Evolutionary conservation across 2,329 filamentous ascomycete genomes (phyloP), one percentile per base, ranked within the genome.

Genomic region (Blastomyces percursus): DNA sequence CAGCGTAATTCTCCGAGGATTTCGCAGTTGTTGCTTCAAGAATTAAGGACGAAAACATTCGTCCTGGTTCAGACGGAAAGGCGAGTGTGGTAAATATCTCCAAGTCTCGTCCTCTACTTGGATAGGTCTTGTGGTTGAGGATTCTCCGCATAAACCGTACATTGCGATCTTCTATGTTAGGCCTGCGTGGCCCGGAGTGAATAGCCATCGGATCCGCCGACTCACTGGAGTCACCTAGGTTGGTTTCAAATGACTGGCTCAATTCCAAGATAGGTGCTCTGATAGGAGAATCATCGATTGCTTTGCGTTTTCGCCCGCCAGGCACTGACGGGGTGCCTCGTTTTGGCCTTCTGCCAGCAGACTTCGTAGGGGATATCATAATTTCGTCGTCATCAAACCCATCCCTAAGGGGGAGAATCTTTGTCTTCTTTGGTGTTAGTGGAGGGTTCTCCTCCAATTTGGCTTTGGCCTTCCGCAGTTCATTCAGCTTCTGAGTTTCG

Each of bases 311-410:
- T 62, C 84, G 77, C 71, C 86, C 87, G 9, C 77, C 78, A n/a
- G 78, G 77, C 64, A 78, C 79, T 58, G 79, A 81, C 1, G 84
- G 83, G 1, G 84, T 86, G 12, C 73, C 72, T 52, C 80, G 76
- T 69, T 81, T 84, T 6, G 77, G 75, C 66, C 76, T 78, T 55
- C 72, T 67, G 46, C 69, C 67, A 8, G 71, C 72, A 9, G 78
- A 76, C 66, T 80, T 84, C 60, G 79, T 83, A 3, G 83, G 83
- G 2, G 83, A 85, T 0, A 78, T 71, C 65, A 81, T 76, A 62
- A 86, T 78, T 68, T 87, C 83, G 62, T 82, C 80, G 65, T 87
- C 83, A 62, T 86, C 82, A 68, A 87, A 87, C 21, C 85, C 85
- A 74, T 87, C 85, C 19, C 83, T 79, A 44, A 82, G 78, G 2